phyloP scores from a whole-genome alignment of 345 rosid genomes.

The Salix arbutifolia region DNA sequence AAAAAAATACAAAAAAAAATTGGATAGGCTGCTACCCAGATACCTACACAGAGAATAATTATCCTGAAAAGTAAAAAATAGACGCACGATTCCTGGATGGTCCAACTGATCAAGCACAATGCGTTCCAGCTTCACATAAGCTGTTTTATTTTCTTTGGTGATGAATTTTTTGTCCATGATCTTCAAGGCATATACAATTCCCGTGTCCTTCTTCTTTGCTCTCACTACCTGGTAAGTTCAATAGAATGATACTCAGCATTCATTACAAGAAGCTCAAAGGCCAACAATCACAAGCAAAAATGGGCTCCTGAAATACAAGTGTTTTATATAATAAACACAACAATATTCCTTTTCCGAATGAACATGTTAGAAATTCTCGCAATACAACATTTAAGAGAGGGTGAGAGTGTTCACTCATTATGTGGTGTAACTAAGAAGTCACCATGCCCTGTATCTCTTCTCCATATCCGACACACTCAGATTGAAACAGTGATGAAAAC shows the following conservation, averaged over 20 bases:
- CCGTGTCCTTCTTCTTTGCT: constrained; percentile 88
- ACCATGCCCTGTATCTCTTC: neutral
- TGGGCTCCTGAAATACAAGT: neutral
- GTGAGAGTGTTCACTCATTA: neutral
- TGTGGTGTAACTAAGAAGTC: neutral
- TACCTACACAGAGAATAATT: constrained; percentile 76
- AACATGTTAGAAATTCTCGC: neutral
- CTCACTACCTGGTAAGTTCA: constrained; percentile 68
- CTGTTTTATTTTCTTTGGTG: constrained; percentile 93
- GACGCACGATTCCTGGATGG: constrained; percentile 89
- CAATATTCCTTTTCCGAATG: neutral
- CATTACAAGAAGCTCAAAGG: constrained; percentile 2
- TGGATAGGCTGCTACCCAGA: constrained; percentile 16
- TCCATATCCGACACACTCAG: no score
- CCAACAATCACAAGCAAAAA: neutral
- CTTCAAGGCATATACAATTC: constrained; percentile 83
- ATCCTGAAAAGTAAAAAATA: constrained; percentile 93
- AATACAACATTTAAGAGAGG: neutral
- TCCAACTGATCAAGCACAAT: constrained; percentile 95
- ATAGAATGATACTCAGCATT: constrained; percentile 12
- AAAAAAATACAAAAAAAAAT: neutral
- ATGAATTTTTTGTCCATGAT: constrained; percentile 98
- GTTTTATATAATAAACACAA: neutral
- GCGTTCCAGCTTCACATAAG: constrained; percentile 92
- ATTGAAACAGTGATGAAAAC: neutral